Evolutionary conservation across 768 basidiomycete genomes (phyloP).

Genomic region (Mrakia hoshinonis): DNA sequence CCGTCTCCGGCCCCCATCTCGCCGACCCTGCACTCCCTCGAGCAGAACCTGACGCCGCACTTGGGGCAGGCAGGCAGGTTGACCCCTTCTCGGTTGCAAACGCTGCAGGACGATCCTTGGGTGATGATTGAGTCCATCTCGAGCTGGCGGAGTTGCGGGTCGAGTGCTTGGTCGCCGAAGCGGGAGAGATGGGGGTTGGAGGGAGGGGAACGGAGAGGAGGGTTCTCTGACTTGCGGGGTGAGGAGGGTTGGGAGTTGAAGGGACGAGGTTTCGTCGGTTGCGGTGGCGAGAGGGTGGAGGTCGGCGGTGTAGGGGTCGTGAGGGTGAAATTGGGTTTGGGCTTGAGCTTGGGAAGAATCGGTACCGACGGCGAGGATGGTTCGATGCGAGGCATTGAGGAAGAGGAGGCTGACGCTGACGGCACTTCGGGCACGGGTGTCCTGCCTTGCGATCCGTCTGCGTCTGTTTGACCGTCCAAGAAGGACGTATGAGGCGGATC

Average conservation of each 20-base stretch:
- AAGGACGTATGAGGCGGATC: not conserved
- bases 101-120: not conserved
- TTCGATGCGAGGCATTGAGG: not conserved
- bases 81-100: slow-evolving; percentile 27
- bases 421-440: not conserved
- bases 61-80: slow-evolving; percentile 26
- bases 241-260: not conserved
- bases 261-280: not conserved
- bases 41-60: slow-evolving; percentile 20
- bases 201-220: not conserved
- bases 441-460: not conserved
- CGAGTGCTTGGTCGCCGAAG: slow-evolving; percentile 25
- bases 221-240: not conserved
- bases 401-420: not conserved
- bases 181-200: slow-evolving; percentile 7
- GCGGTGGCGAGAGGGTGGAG: not conserved
- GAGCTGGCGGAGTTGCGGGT: slow-evolving; percentile 28
- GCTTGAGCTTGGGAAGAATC: not conserved
- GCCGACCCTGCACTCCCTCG: slow-evolving; percentile 23
- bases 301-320: not conserved
- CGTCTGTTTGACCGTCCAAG: not conserved
- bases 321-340: not conserved
- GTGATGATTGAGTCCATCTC: slow-evolving; percentile 27
- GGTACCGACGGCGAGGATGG: not conserved
- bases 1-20: slow-evolving; percentile 23